Evolutionary conservation across 768 basidiomycete genomes (phyloP).

Genomic region (Boletus bicolor): DNA sequence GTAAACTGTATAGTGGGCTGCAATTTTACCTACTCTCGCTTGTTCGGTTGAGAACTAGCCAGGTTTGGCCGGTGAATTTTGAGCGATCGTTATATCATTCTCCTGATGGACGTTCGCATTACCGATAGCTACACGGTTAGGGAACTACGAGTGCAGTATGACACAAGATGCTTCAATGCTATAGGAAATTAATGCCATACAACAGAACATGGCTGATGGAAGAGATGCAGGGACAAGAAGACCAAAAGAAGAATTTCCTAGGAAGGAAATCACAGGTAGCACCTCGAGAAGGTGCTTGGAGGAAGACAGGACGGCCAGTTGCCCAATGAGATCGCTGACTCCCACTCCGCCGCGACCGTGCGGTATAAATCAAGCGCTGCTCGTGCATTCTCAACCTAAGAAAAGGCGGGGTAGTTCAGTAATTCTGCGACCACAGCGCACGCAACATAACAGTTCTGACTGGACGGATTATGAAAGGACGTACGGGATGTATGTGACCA

Average conservation of each 20-base stretch:
- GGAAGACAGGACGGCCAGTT: slow-evolving; percentile 78
- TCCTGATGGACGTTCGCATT: slow-evolving; percentile 14
- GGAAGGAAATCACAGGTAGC: slow-evolving; percentile 50
- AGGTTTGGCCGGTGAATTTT: background rate
- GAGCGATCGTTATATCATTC: background rate
- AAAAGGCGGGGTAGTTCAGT: slow-evolving; percentile 12
- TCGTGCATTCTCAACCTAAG: slow-evolving; percentile 75
- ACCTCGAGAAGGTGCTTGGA: slow-evolving; percentile 77
- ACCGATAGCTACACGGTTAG: slow-evolving; percentile 12
- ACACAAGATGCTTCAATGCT: slow-evolving; percentile 14
- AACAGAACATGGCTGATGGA: slow-evolving; percentile 1
- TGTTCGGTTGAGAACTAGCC: background rate
- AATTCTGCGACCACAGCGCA: slow-evolving; percentile 1
- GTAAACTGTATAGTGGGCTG: background rate
- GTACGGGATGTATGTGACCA: slow-evolving; percentile 66
- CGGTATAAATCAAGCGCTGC: slow-evolving; percentile 51
- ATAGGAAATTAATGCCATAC: slow-evolving; percentile 1
- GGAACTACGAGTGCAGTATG: slow-evolving; percentile 23
- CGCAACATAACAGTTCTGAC: background rate
- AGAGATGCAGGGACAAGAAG: slow-evolving; percentile 14
- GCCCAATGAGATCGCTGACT: slow-evolving; percentile 50
- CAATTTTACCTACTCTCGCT: background rate
- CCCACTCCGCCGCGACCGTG: slow-evolving; percentile 65
- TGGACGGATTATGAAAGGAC: slow-evolving; percentile 26
- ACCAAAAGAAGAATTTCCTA: background rate